Conservation (phyloP, 1,284 basidiomycete species). For the Schizopora paradoxa region DNA sequence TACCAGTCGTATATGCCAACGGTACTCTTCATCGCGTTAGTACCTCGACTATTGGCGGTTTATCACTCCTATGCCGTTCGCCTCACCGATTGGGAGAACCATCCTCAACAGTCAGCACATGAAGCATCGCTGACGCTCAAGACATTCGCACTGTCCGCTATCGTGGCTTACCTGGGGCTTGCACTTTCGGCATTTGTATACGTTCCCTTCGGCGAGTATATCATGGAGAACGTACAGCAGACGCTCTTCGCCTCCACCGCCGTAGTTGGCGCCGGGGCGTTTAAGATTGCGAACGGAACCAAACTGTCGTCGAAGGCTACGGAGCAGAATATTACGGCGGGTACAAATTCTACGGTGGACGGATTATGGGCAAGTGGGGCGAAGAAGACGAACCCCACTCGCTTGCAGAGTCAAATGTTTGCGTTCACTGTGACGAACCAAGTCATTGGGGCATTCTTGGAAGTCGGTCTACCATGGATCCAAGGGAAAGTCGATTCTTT, state of each 20-base stretch:
- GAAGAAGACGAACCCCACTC: slow-evolving; percentile 54
- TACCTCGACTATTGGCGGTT: slow-evolving; percentile 78
- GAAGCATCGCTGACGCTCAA: slow-evolving; percentile 84
- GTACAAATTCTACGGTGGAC: slow-evolving; percentile 18
- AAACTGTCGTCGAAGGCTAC: slow-evolving; percentile 18
- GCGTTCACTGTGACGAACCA: slow-evolving; percentile 94
- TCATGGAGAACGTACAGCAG: slow-evolving; percentile 58
- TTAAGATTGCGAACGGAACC: slow-evolving; percentile 24
- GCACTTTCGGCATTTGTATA: slow-evolving; percentile 86
- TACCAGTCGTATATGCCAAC: slow-evolving; percentile 76
- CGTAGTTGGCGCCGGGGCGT: slow-evolving; percentile 17
- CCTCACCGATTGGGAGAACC: slow-evolving; percentile 90
- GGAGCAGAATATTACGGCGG: neutral
- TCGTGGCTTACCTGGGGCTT: slow-evolving; percentile 87
- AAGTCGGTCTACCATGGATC: slow-evolving; percentile 82
- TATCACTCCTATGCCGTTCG: slow-evolving; percentile 69
- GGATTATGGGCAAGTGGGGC: slow-evolving; percentile 46
- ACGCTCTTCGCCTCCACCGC: slow-evolving; percentile 28
- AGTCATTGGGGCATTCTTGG: slow-evolving; percentile 75
- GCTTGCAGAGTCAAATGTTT: slow-evolving; percentile 90
- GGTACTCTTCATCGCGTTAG: slow-evolving; percentile 73
- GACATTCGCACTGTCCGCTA: slow-evolving; percentile 82
- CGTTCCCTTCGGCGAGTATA: slow-evolving; percentile 82
- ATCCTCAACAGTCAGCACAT: slow-evolving; percentile 73
- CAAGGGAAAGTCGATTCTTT: slow-evolving; percentile 57